These are phyloP conservation scores for Fusarium proliferatum DNA, from an alignment of 2,329 filamentous ascomycete species.

Conservation along the genomic window DNA sequence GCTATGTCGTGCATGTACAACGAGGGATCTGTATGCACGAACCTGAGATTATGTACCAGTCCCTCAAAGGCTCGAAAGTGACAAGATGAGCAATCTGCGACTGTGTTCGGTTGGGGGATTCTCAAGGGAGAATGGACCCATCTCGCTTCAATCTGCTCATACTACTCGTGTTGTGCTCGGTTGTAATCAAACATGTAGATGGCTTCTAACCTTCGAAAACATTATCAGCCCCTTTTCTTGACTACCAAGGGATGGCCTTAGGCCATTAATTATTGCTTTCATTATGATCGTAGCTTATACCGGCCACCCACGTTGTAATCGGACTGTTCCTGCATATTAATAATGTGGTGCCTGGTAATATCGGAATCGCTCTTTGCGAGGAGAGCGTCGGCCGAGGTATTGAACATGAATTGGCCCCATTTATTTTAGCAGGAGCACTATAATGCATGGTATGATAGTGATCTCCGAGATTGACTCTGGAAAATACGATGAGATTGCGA, in stretches of 20 bases:
- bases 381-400: constrained; percentile 2
- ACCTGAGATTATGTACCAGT: neutral
- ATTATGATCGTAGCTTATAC: constrained; percentile 21
- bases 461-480: constrained; percentile 27
- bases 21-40: constrained; percentile 17
- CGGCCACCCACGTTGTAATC: constrained; percentile 29
- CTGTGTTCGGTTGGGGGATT: constrained; percentile 14
- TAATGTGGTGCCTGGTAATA: constrained; percentile 32
- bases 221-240: constrained; percentile 28
- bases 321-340: constrained; percentile 30
- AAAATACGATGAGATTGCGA: constrained; percentile 31
- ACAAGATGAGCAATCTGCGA: constrained; percentile 4
- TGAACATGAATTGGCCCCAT: neutral
- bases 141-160: constrained; percentile 25
- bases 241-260: constrained; percentile 31
- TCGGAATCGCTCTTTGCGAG: constrained; percentile 24
- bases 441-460: constrained; percentile 25
- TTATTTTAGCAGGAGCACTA: constrained; percentile 12
- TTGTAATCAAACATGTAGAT: constrained; percentile 42
- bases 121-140: constrained; percentile 34
- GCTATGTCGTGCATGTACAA: constrained; percentile 37
- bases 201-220: constrained; percentile 13
- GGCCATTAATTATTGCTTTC: constrained; percentile 29
- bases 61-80: constrained; percentile 10
- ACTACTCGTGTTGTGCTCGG: constrained; percentile 30